These are phyloP conservation scores for Nematodospora anomalae DNA, from an alignment of 1,139 yeast species.

Conservation along the genomic window DNA sequence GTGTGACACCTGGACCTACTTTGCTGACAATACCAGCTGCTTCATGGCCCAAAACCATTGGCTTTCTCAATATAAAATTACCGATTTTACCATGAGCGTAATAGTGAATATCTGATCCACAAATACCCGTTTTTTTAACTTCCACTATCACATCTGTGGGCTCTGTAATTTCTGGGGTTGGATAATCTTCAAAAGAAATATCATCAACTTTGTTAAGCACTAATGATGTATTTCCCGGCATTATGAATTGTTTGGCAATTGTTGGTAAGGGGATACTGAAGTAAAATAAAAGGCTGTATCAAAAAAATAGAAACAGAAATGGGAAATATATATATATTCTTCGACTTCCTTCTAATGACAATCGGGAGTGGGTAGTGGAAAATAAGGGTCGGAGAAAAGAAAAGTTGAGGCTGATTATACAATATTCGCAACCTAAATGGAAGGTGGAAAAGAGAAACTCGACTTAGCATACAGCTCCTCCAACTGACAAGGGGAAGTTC, in stretches of 20 bases:
- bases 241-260: constrained; percentile 9
- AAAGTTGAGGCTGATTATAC: too few species aligned
- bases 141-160: constrained; percentile 73
- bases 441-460: too few species aligned
- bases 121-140: constrained; percentile 77
- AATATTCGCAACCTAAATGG: too few species aligned
- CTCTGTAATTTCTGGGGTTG: constrained; percentile 59
- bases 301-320: too few species aligned
- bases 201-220: constrained; percentile 66
- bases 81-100: constrained; percentile 81
- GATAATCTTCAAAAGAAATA: constrained; percentile 63
- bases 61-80: constrained; percentile 57
- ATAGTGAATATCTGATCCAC: constrained; percentile 88
- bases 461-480: too few species aligned
- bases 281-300: too few species aligned
- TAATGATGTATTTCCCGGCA: constrained; percentile 58
- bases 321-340: too few species aligned
- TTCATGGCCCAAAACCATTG: constrained; percentile 78
- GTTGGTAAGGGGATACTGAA: too few species aligned
- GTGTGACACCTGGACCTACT: constrained; percentile 60
- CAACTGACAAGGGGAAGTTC: too few species aligned
- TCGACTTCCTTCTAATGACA: too few species aligned
- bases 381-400: too few species aligned
- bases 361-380: too few species aligned
- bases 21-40: constrained; percentile 70